A percentile compares a stretch with the other conserved stretches of the same genome.
Evolutionary conservation across 2,329 filamentous ascomycete species (phyloP).

Genomic region (Xylaria sp.): DNA sequence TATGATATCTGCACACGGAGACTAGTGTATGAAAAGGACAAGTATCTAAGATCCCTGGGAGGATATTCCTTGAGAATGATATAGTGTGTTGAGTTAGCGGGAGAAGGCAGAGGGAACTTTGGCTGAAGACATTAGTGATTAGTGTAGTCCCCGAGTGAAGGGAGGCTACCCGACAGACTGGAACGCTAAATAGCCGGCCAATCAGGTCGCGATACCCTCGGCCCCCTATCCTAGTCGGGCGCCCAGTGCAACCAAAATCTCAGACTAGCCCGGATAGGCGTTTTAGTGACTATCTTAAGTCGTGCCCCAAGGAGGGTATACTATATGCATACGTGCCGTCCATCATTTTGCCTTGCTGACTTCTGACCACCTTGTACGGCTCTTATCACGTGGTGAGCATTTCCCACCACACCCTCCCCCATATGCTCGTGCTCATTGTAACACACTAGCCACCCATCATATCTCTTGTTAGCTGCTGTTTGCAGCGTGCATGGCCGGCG

Average conservation of each 20-base stretch:
- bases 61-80: constrained; percentile 13
- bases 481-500: constrained; percentile 25
- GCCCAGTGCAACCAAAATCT: constrained; percentile 31
- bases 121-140: constrained; percentile 9
- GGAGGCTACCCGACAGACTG: constrained; percentile 36
- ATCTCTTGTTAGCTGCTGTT: constrained; percentile 25
- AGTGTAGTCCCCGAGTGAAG: constrained; percentile 11
- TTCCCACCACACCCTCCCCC: background rate
- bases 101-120: background rate
- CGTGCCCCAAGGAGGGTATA: background rate
- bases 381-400: constrained; percentile 6
- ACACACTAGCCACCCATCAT: constrained; percentile 17
- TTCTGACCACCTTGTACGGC: background rate
- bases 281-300: constrained; percentile 20
- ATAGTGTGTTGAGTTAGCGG: constrained; percentile 7
- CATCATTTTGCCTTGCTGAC: background rate
- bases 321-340: background rate
- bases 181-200: constrained; percentile 29
- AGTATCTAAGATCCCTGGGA: constrained; percentile 1
- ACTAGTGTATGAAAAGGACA: background rate
- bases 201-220: constrained; percentile 11
- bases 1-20: background rate
- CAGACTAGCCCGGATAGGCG: background rate
- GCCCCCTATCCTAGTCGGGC: constrained; percentile 33
- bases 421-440: constrained; percentile 15